Evolutionary conservation across 352 stramenopile species (phyloP).

Genomic region (Saprolegnia diclina): DNA sequence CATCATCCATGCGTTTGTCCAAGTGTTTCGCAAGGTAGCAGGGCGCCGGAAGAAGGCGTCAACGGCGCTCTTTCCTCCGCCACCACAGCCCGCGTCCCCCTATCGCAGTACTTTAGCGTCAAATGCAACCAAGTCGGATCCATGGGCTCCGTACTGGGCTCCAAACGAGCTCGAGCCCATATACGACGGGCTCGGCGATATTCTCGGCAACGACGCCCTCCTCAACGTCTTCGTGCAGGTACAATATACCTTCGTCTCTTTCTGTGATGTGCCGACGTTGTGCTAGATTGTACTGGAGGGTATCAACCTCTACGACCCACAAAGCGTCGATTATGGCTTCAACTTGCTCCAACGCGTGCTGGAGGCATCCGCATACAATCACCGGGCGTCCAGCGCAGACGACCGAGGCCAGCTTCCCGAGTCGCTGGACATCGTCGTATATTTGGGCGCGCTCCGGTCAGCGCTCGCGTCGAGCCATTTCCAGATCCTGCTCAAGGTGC

Average conservation of each 20-base stretch:
- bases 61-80: background rate
- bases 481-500: constrained; percentile 78
- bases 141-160: constrained; percentile 74
- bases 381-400: background rate
- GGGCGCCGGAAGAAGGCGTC: constrained; percentile 40
- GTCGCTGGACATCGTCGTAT: constrained; percentile 67
- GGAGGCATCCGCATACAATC: constrained; percentile 39
- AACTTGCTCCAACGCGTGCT: constrained; percentile 71
- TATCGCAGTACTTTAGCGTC: constrained; percentile 32
- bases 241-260: background rate
- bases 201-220: constrained; percentile 64
- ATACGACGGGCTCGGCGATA: constrained; percentile 45
- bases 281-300: constrained; percentile 57
- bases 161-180: constrained; percentile 49
- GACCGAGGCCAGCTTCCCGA: constrained; percentile 27
- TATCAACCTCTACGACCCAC: constrained; percentile 76
- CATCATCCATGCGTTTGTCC: constrained; percentile 57
- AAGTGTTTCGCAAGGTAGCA: constrained; percentile 71
- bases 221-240: constrained; percentile 68
- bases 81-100: background rate
- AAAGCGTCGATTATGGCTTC: constrained; percentile 81
- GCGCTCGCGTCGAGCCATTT: constrained; percentile 70
- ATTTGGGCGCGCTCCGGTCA: constrained; percentile 57
- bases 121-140: constrained; percentile 64
- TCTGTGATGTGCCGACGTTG: background rate